Percentiles rank a stretch among this genome's conserved stretches.
Evolutionary conservation across 345 rosid species (phyloP).

Genomic region (Xanthoceras sorbifolium): DNA sequence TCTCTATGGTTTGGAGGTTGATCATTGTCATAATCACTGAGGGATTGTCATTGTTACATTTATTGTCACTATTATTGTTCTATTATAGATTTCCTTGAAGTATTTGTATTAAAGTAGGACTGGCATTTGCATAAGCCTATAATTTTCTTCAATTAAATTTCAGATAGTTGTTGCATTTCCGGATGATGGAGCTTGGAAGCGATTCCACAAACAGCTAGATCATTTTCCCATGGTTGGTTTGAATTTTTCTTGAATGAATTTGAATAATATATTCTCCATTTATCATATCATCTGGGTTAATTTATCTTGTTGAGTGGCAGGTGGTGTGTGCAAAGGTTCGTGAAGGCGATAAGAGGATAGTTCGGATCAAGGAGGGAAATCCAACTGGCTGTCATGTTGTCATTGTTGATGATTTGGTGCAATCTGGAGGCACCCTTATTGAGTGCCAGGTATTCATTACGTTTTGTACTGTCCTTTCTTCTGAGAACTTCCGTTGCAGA

Average conservation of each 20-base stretch:
- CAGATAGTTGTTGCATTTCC: conserved; percentile 95
- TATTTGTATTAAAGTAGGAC: neutral
- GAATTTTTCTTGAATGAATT: conserved; percentile 1
- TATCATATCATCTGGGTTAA: conserved; percentile 12
- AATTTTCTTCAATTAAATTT: conserved; percentile 8
- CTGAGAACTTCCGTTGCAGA: neutral
- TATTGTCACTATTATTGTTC: neutral
- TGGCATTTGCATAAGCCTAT: neutral
- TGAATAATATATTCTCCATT: neutral
- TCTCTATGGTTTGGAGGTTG: conserved; percentile 6
- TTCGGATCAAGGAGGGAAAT: conserved; percentile 90
- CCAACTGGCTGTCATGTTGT: conserved; percentile 90
- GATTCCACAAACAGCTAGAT: conserved; percentile 90
- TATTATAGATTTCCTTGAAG: neutral
- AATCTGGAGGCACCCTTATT: conserved; percentile 96
- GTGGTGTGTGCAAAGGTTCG: conserved; percentile 96
- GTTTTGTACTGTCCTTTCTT: neutral
- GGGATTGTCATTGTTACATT: neutral
- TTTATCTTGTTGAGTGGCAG: conserved; percentile 44
- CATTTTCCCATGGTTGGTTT: conserved; percentile 75
- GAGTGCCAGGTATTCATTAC: conserved; percentile 81
- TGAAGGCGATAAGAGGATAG: conserved; percentile 92
- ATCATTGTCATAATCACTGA: neutral
- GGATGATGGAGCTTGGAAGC: conserved; percentile 99
- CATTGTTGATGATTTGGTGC: conserved; percentile 94